phyloP scores from a whole-genome alignment of 73 alveolate species.

The Paramecium bursaria region DNA sequence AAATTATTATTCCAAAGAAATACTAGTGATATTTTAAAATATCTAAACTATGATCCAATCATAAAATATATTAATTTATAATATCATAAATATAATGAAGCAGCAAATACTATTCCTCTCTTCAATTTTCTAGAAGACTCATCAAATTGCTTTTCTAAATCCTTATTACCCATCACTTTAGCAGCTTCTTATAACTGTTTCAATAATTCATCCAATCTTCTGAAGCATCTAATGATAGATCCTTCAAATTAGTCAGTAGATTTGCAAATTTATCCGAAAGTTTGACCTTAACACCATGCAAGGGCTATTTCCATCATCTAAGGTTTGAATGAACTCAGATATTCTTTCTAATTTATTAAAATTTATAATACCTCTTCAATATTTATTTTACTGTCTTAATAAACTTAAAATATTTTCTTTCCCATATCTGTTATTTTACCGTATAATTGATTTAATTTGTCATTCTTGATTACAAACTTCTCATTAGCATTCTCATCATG shows the following conservation, averaged over 20 bases:
- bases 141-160: slow-evolving; percentile 88
- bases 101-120: slow-evolving; percentile 99
- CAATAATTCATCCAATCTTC: slow-evolving; percentile 97
- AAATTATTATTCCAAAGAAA: too few relatives aligned
- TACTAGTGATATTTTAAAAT: too few relatives aligned
- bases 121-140: slow-evolving; percentile 91
- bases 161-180: slow-evolving; percentile 90
- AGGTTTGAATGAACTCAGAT: slow-evolving; percentile 69
- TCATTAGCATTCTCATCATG: slow-evolving; percentile 81
- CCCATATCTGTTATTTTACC: slow-evolving; percentile 75
- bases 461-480: slow-evolving; percentile 81
- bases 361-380: slow-evolving; percentile 90
- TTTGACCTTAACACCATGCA: slow-evolving; percentile 94
- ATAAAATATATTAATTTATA: too few relatives aligned
- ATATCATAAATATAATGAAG: slow-evolving; percentile 93
- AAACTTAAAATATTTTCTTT: slow-evolving; percentile 84
- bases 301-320: slow-evolving; percentile 90
- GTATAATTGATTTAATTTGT: slow-evolving; percentile 67
- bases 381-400: slow-evolving; percentile 91
- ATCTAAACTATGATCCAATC: too few relatives aligned
- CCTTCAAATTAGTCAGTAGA: slow-evolving; percentile 96
- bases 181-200: slow-evolving; percentile 88
- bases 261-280: slow-evolving; percentile 90
- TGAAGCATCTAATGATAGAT: slow-evolving; percentile 90
- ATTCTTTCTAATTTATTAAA: slow-evolving; percentile 52